Evolutionary conservation across 345 rosid species (phyloP).

Genomic region (Salix brachista): DNA sequence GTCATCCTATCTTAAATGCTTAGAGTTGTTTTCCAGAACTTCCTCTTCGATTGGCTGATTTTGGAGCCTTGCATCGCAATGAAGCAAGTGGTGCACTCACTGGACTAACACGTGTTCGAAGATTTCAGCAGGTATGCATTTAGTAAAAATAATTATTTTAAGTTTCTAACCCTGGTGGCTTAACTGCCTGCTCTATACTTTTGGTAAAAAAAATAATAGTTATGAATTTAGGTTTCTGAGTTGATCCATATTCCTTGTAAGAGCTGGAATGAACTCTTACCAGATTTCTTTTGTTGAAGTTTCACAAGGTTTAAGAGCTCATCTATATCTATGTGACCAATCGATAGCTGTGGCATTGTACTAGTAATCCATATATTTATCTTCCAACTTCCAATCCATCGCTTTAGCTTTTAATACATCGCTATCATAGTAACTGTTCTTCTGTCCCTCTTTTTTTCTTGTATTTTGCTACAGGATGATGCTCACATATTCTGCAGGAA

Average conservation of each 20-base stretch:
- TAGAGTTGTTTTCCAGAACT: constrained; percentile 46
- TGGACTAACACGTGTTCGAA: constrained; percentile 91
- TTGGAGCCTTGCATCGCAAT: constrained; percentile 92
- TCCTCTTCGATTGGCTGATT: constrained; percentile 92
- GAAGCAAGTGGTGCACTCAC: constrained; percentile 98
- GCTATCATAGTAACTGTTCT: neutral
- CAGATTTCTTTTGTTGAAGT: neutral
- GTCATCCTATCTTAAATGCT: neutral
- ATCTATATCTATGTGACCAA: neutral
- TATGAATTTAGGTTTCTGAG: neutral
- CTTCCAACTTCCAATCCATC: neutral
- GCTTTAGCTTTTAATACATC: neutral
- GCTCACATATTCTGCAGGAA: constrained; percentile 93
- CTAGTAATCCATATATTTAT: neutral
- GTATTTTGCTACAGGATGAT: constrained; percentile 67
- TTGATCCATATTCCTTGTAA: neutral
- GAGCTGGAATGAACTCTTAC: neutral
- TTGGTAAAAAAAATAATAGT: neutral
- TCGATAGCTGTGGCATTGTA: neutral
- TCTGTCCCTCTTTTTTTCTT: neutral
- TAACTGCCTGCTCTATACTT: neutral
- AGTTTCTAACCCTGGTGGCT: neutral
- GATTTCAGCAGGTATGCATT: constrained; percentile 87
- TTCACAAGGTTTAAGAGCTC: neutral
- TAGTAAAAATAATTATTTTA: neutral